phyloP scores from a whole-genome alignment of 805 yeast species.

The Wickerhamomyces sydowiorum region DNA sequence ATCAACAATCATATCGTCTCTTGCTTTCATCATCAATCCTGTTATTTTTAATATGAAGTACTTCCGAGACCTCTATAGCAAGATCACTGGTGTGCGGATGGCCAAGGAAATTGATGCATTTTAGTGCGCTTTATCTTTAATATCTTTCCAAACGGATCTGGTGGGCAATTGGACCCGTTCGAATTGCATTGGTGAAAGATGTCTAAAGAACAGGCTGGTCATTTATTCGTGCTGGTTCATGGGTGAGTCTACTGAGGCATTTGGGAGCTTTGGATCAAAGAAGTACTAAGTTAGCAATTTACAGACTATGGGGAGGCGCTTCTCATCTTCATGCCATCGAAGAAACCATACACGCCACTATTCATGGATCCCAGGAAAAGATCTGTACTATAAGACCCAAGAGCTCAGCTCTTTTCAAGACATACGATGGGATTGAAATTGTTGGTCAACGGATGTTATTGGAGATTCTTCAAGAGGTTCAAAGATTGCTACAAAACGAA shows the following conservation, averaged over 20 bases:
- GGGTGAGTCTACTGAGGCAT: conserved; percentile 40
- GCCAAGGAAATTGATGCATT: not conserved
- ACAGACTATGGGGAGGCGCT: conserved; percentile 59
- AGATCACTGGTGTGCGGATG: not conserved
- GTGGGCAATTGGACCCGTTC: not conserved
- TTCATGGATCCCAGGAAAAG: conserved; percentile 36
- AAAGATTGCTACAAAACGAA: conserved; percentile 26
- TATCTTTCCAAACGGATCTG: not conserved
- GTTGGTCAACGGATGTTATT: conserved; percentile 65
- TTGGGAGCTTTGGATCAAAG: not conserved
- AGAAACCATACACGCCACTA: conserved; percentile 31
- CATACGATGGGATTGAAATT: conserved; percentile 80
- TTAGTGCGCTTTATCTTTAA: not conserved
- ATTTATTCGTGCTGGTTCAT: conserved; percentile 68
- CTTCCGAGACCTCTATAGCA: too few species aligned
- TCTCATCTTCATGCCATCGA: conserved; percentile 47
- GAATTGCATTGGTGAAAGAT: too few species aligned
- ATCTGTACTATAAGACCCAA: conserved; percentile 44
- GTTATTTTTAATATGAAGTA: too few species aligned
- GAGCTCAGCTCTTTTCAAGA: conserved; percentile 62
- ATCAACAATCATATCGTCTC: too few species aligned
- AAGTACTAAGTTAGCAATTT: not conserved
- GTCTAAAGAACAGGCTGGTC: conserved; percentile 25
- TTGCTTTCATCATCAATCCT: too few species aligned
- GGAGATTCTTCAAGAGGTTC: conserved; percentile 50